Conservation (phyloP, 257 asterid genomes). For the Solanum piurae region DNA sequence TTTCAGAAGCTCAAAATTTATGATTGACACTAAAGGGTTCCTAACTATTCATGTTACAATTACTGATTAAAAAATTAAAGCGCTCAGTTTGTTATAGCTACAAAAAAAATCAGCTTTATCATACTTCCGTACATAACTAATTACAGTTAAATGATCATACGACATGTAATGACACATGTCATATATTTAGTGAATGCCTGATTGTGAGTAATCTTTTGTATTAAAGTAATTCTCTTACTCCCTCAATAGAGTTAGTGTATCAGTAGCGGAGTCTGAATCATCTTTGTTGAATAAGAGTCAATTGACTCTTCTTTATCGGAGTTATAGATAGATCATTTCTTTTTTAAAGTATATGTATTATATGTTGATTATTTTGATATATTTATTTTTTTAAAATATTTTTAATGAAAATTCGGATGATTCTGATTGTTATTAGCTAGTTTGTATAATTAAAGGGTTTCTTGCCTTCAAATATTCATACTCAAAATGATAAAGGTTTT, state of each 20-base stretch:
- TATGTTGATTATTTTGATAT: not conserved
- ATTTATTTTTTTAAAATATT: no score
- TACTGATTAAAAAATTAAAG: not conserved
- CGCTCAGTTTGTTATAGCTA: not conserved
- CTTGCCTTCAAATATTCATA: not conserved
- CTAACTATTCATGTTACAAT: not conserved
- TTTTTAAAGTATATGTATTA: no score
- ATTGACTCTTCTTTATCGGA: no score
- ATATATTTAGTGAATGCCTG: no score
- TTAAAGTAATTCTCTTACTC: no score
- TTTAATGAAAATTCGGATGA: no score
- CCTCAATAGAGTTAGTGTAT: no score
- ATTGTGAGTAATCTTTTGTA: no score
- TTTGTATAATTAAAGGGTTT: not conserved
- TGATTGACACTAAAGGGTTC: not conserved
- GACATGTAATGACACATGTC: not conserved
- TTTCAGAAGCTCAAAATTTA: not conserved
- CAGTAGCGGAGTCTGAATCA: no score
- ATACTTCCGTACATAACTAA: not conserved
- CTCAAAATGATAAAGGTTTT: not conserved
- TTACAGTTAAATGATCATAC: not conserved
- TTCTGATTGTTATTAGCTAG: not conserved
- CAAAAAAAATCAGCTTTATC: not conserved
- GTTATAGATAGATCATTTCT: no score
- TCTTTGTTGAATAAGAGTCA: no score